These are phyloP conservation scores for Phytomonas serpens DNA, from an alignment of 208 protist genomes.

Conservation along the genomic window DNA sequence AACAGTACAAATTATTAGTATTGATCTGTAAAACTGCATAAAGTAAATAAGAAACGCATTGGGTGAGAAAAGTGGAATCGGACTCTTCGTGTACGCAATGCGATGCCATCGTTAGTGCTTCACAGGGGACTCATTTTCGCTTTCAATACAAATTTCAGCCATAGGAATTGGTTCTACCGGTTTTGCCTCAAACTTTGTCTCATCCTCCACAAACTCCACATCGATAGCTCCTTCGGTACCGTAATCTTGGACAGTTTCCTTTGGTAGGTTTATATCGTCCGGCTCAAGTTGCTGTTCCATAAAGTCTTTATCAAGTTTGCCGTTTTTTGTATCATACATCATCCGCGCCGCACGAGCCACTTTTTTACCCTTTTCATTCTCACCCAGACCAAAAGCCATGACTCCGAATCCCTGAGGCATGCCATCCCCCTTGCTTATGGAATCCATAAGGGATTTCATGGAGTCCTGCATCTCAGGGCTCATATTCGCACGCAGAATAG, in stretches of 20 bases:
- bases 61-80: background rate
- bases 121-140: background rate
- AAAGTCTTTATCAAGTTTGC: constrained; percentile 82
- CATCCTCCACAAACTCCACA: constrained; percentile 76
- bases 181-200: constrained; percentile 12
- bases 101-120: background rate
- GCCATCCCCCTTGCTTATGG: constrained; percentile 35
- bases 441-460: constrained; percentile 72
- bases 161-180: constrained; percentile 24
- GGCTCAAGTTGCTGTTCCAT: constrained; percentile 80
- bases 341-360: constrained; percentile 74
- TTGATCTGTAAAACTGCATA: constrained; percentile 4
- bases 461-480: constrained; percentile 82
- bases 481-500: constrained; percentile 44
- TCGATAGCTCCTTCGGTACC: constrained; percentile 62
- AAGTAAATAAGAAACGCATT: constrained; percentile 1
- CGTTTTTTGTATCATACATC: constrained; percentile 67
- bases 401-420: constrained; percentile 63
- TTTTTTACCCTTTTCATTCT: constrained; percentile 88
- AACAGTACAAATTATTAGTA: constrained; percentile 5
- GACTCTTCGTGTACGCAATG: background rate
- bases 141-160: constrained; percentile 42
- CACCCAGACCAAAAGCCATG: constrained; percentile 87
- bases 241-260: constrained; percentile 76
- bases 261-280: constrained; percentile 71